These are phyloP conservation scores for Fusarium sp. DNA, from an alignment of 2,329 filamentous ascomycete genomes.

Conservation along the genomic window DNA sequence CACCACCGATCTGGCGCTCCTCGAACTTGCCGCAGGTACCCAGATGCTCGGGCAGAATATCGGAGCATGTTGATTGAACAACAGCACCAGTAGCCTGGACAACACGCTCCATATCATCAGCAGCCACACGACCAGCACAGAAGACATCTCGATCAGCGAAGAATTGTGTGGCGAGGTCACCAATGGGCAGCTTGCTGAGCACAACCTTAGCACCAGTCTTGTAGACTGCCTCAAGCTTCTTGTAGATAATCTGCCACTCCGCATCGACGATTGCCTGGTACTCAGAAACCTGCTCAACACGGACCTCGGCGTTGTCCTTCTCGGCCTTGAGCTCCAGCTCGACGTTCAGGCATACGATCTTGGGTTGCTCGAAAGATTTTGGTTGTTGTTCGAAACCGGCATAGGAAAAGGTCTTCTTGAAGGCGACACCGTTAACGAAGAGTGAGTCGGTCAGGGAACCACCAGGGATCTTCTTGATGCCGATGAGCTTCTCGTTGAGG, in stretches of 20 bases:
- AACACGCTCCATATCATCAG: slow-evolving; percentile 94
- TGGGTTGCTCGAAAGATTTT: slow-evolving; percentile 92
- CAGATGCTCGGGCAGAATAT: slow-evolving; percentile 88
- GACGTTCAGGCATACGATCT: slow-evolving; percentile 97
- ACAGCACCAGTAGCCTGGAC: slow-evolving; percentile 94
- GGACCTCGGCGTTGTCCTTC: slow-evolving; percentile 98
- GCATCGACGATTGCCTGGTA: slow-evolving; percentile 99
- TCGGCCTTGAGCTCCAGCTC: slow-evolving; percentile 98
- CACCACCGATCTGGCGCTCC: slow-evolving; percentile 95
- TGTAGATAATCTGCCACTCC: slow-evolving; percentile 99
- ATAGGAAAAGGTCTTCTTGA: slow-evolving; percentile 99
- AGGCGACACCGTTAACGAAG: slow-evolving; percentile 97
- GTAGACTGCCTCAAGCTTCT: slow-evolving; percentile 96
- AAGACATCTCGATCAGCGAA: slow-evolving; percentile 99
- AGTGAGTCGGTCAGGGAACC: slow-evolving; percentile 95
- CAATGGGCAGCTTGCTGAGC: slow-evolving; percentile 95
- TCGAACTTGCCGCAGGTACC: slow-evolving; percentile 92
- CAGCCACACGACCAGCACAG: slow-evolving; percentile 91
- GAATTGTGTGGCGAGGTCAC: slow-evolving; percentile 96
- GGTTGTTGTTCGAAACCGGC: slow-evolving; percentile 99
- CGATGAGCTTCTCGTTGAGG: slow-evolving; percentile 97
- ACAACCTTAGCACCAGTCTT: slow-evolving; percentile 97
- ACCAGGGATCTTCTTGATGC: slow-evolving; percentile 97
- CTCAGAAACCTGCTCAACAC: slow-evolving; percentile 97
- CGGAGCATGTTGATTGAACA: slow-evolving; percentile 94